These are phyloP conservation scores for Podila verticillata DNA, from an alignment of 192 early-diverging fungal species.

Conservation along the genomic window DNA sequence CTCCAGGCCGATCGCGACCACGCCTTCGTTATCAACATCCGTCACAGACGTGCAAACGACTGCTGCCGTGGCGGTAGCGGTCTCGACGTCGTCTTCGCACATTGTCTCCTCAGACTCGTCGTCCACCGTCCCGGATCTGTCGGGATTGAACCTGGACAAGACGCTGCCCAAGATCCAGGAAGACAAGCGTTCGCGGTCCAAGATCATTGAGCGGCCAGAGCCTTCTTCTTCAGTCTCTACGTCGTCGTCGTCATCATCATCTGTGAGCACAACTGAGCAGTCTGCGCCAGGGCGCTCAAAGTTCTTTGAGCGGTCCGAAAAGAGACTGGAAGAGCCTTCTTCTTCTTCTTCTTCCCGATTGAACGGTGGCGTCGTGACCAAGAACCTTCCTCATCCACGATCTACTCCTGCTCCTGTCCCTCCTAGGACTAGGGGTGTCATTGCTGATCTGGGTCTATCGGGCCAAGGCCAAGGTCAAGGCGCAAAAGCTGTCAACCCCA, in stretches of 20 bases:
- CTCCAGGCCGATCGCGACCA: neutral
- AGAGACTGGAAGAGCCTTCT: neutral
- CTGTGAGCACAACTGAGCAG: too few species aligned
- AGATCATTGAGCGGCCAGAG: neutral
- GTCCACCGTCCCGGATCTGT: neutral
- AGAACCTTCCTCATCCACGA: neutral
- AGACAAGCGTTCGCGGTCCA: neutral
- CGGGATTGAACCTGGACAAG: constrained; percentile 36
- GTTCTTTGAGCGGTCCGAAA: constrained; percentile 21
- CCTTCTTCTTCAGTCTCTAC: too few species aligned
- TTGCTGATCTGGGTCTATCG: too few species aligned
- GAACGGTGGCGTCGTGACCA: neutral
- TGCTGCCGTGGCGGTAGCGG: neutral
- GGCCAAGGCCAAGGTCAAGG: neutral
- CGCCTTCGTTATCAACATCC: neutral
- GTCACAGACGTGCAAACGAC: neutral
- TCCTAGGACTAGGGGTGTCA: too few species aligned
- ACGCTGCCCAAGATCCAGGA: constrained; percentile 44
- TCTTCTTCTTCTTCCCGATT: neutral
- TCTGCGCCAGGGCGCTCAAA: constrained; percentile 4
- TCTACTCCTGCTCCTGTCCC: neutral
- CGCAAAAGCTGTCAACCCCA: constrained; percentile 34
- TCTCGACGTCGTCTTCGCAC: constrained; percentile 1
- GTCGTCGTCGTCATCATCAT: too few species aligned
- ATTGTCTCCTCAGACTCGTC: neutral